Base-by-base conservation (phyloP, 2,329 filamentous ascomycete species). In the Ceratocystiopsis sp. region DNA sequence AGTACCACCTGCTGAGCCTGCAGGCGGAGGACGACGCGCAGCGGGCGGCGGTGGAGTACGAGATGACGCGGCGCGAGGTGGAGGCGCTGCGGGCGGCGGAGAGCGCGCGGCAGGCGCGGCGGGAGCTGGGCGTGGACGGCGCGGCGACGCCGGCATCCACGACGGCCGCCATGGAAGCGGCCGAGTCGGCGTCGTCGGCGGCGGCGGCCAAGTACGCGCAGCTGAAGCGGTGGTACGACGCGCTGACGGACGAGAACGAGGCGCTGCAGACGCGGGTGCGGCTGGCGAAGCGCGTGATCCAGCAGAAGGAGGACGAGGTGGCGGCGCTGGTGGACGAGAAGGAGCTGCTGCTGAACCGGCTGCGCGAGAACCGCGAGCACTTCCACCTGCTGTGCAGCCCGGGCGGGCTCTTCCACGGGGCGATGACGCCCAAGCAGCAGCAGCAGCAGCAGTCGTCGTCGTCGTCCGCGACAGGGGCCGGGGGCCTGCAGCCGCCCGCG, bases 321-420 rank as follows among this genome's bases (percentile, higher is more conserved):
- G 68, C 74, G 8, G 66, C 67, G 42, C 63, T 93, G n/a, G 59
- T 66, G 2, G 84, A 93, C 53, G 81, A 91, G 55, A 82, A 85
- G 44, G 69, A 77, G 35, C 71, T 84, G 57, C 68, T 95, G 41
- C 74, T 87, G 46, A 83, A 78, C 48, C 79, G 89, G 17, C 93
- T 96, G 49, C 76, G 82, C 37, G 84, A 93, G 57, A 94, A 94
- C 55, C 71, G 89, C 48, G 83, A 93, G 55, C 86, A 93, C 55
- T 78, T 93, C 52, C 82, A 84, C 46, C 71, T 73, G 55, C 73
- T 93, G 40, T 79, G 82, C 54, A 80, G 83, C 52, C 82, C 84
- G 2, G 80, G 81, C 14, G 77, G 75, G 41, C 73, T 75, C 33
- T 77, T 77, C 44, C 72, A 81, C 47, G 64, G 72, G 45, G 68